Evolutionary conservation across 768 basidiomycete species (phyloP), one percentile per base, ranked within the genome.

Genomic region (Rhizopogon rudus): DNA sequence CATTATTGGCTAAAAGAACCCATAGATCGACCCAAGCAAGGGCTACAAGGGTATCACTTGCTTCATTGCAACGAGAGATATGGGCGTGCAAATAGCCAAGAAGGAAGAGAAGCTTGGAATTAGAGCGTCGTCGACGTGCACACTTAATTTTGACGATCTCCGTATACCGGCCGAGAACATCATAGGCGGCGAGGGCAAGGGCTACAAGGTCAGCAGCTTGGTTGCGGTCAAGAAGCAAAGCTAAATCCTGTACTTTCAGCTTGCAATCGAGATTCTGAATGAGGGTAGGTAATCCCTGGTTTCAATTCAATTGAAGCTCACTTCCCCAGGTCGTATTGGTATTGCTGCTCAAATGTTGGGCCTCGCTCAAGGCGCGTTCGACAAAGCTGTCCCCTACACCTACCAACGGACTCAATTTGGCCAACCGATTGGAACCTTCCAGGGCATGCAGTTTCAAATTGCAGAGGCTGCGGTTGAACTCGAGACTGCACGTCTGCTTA

Each of bases 21-120:
- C 46, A 6, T 52, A 90, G 88, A 66, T 85, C 17, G 93, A 97
- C 70, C 88, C 91, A 0, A 88, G 81, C 60, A 93, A 93, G 67
- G 95, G 97, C 0, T 98, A 99, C 82, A 99, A 98, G 71, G 97
- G 97, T 20, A 99, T 99, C 70, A 96, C 97, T 5, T 98, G 96
- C 72, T 99, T 99, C 73, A 75, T 96, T 45, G 91, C 93, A 28
- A 93, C 93, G 44, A 96, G 92, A 71, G 93, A 96, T 57, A 94
- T 95, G 92, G 97, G 96, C 10, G 79, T 99, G 57, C 77, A 98
- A 70, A 93, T 98, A 56, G 95, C 95, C 16, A 99, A 99, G 81
- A 98, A 98, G 76, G 97, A 99, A 71, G 87, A 97, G 73, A 99
- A 99, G 72, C 83, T 98, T 44, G 97, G 97, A 49, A 98, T 99